Base-by-base conservation (phyloP, 768 basidiomycete species). In the Tephrocybe sp. region DNA sequence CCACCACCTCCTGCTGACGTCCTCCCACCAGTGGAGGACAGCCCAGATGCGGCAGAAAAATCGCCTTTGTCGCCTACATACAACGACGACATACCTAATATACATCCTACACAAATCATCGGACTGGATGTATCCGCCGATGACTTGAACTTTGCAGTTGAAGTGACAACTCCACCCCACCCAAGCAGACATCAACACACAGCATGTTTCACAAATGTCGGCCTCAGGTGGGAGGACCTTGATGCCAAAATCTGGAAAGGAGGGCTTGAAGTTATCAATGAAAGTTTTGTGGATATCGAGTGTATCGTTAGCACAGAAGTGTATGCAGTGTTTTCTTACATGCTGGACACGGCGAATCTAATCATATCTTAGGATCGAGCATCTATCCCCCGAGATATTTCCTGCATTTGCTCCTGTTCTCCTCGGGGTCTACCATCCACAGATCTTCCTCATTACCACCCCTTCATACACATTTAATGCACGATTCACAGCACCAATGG, bases 391-490 rank as follows among this genome's bases (percentile, higher is more conserved):
- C 0, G 66, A 76, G 4, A 65, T 86, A 25, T 71, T 93, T 12
- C 68, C 75, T 0, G 72, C 74, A 16, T 87, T 92, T 56, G 80
- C 85, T 6, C 86, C 87, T 3, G 65, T 84, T 42, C 68, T 95
- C 12, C 77, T 96, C 11, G 91, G 92, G 0, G 70, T 79, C 26
- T 96, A 96, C 58, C 83, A 81, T 47, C 92, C 93, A 1, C 73
- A 75, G 22, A 60, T 86, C 35, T 73, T 92, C 36, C 75, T 96
- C 18, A 61, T 94, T 59, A 95, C 92, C 0, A 96, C 92, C 0
- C 92, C 92, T 0, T 89, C 87, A 2, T 93, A 86, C 69, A 83
- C 79, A 1, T 96, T 88, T 74, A 95, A 92, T 55, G 76, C 74
- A 16, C 81, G 84, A 1, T 92, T 91, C 70, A 78, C 82, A 0